Conservation (phyloP, 179 eudicot species). For the Camellia oleifera region DNA sequence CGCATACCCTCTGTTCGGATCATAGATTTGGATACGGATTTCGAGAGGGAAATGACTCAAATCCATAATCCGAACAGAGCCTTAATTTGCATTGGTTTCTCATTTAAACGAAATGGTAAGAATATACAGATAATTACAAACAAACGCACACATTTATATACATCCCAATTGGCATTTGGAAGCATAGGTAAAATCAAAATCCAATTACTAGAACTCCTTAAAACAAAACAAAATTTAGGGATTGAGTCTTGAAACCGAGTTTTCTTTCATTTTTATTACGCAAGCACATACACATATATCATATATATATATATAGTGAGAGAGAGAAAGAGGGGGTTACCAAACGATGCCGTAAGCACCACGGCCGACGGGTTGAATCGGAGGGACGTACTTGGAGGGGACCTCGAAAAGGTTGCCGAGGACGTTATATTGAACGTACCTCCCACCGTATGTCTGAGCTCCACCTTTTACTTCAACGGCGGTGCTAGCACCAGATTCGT, state of each 20-base stretch:
- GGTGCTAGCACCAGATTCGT: conserved; percentile 18
- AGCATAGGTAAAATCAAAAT: background rate
- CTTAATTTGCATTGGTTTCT: background rate
- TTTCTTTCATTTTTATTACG: background rate
- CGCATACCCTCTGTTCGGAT: too few species aligned
- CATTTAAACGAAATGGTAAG: background rate
- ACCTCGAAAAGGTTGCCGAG: conserved; percentile 74
- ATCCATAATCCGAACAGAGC: too few species aligned
- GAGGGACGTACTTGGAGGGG: conserved; percentile 71
- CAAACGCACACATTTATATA: background rate
- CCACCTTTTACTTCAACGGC: conserved; percentile 32
- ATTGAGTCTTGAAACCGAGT: too few species aligned
- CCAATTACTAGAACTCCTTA: background rate
- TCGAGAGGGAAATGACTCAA: too few species aligned
- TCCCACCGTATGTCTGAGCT: conserved; percentile 53
- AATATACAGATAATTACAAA: background rate
- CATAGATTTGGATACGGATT: too few species aligned
- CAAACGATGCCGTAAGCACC: conserved; percentile 97
- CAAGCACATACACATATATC: background rate
- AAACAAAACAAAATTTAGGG: background rate
- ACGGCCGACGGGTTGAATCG: conserved; percentile 82
- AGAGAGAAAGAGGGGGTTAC: conserved; percentile 22
- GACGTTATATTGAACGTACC: conserved; percentile 55
- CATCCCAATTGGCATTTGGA: background rate
- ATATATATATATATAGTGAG: background rate